A percentile compares a stretch with the other conserved stretches of the same genome.
Conservation (phyloP, 139 green algal species). For the Monoraphidium neglectum region DNA sequence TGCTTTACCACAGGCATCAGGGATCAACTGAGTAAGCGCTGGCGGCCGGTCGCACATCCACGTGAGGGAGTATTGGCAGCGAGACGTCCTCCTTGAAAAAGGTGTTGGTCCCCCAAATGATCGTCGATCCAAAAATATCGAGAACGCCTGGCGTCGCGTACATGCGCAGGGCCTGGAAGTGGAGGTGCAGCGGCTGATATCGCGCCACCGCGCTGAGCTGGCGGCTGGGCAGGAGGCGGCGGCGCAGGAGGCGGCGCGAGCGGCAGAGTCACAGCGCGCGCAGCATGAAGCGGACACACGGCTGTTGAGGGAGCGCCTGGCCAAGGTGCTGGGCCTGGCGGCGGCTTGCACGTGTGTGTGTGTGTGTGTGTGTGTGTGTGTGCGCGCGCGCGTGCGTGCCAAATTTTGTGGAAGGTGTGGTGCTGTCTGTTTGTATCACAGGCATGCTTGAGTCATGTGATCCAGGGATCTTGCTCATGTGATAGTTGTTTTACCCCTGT, state of each 20-base stretch:
- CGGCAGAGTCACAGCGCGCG: not conserved
- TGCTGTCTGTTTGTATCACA: too few relatives aligned
- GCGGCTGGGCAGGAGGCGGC: slow-evolving; percentile 42
- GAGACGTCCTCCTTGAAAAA: too few relatives aligned
- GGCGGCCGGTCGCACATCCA: too few relatives aligned
- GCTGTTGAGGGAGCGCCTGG: slow-evolving; percentile 22
- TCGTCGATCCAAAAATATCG: too few relatives aligned
- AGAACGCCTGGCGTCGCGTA: too few relatives aligned
- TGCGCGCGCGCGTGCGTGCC: not conserved
- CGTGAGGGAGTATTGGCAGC: too few relatives aligned
- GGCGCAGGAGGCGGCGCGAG: slow-evolving; percentile 22
- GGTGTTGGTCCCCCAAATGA: too few relatives aligned
- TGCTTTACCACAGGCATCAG: too few relatives aligned
- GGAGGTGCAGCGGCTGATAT: slow-evolving; percentile 58
- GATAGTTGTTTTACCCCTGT: not conserved
- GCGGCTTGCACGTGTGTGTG: not conserved
- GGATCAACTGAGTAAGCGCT: too few relatives aligned
- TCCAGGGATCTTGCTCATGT: not conserved
- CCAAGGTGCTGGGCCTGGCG: slow-evolving; percentile 5
- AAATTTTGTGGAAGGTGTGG: not conserved
- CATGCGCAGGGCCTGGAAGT: slow-evolving; percentile 37
- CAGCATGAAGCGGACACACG: slow-evolving; percentile 16
- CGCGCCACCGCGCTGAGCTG: slow-evolving; percentile 50
- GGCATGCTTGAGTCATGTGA: not conserved
- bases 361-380: not conserved